phyloP scores from a whole-genome alignment of 768 basidiomycete genomes.

The Termitomyces sp. region DNA sequence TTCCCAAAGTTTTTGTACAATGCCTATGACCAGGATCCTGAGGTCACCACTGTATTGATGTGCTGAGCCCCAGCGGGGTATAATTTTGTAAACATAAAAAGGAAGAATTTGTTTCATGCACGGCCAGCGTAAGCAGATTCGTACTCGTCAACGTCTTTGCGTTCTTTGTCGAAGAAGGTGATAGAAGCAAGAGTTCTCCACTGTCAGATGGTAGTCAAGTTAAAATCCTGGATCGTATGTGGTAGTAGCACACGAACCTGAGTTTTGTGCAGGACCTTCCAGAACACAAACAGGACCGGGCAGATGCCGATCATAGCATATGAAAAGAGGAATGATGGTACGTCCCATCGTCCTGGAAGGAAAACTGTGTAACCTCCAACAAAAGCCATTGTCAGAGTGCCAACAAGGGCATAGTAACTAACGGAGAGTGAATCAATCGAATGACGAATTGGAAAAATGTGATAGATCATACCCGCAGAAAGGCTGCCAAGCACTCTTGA shows the following conservation, averaged over 20 bases:
- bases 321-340: slow-evolving; percentile 47
- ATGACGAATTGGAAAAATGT: background rate
- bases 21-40: background rate
- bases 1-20: background rate
- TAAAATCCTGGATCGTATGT: background rate
- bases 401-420: slow-evolving; percentile 44
- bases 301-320: slow-evolving; percentile 43
- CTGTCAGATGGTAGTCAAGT: slow-evolving; percentile 21
- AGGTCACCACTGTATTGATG: background rate
- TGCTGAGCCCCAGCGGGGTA: background rate
- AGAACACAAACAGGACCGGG: slow-evolving; percentile 40
- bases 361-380: slow-evolving; percentile 51
- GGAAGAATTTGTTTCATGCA: background rate
- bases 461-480: slow-evolving; percentile 38
- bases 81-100: background rate
- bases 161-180: slow-evolving; percentile 44
- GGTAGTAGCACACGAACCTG: slow-evolving; percentile 25
- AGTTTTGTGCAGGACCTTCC: slow-evolving; percentile 42
- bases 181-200: slow-evolving; percentile 36
- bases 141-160: slow-evolving; percentile 39
- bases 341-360: slow-evolving; percentile 46
- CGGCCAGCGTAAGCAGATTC: slow-evolving; percentile 26
- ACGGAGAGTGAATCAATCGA: background rate
- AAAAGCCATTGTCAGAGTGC: slow-evolving; percentile 44
- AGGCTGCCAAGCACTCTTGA: slow-evolving; percentile 47